Conservation (phyloP, 1,284 basidiomycete genomes). For the Agroathelia rolfsii region DNA sequence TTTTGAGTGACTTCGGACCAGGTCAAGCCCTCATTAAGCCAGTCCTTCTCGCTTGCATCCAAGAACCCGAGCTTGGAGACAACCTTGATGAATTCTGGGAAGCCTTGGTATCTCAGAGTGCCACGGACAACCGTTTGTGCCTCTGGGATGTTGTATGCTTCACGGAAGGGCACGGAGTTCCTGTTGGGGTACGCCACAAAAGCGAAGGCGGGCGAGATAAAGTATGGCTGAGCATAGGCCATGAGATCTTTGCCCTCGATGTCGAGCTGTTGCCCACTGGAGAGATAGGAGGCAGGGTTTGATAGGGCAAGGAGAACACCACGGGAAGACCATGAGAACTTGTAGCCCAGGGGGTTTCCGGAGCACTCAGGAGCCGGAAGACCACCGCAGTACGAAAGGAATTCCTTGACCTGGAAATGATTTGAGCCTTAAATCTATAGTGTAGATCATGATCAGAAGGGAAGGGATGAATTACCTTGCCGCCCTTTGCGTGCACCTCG, state of each 20-base stretch:
- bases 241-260: conserved; percentile 73
- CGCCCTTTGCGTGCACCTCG: conserved; percentile 89
- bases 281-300: conserved; percentile 83
- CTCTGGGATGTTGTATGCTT: conserved; percentile 88
- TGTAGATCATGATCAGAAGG: not conserved
- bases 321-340: conserved; percentile 98
- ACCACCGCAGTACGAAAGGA: conserved; percentile 95
- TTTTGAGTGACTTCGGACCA: conserved; percentile 82
- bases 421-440: conserved; percentile 8
- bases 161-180: conserved; percentile 83
- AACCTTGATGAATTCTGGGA: conserved; percentile 92
- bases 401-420: conserved; percentile 68
- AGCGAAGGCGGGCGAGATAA: conserved; percentile 90
- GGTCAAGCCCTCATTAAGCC: conserved; percentile 64
- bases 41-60: conserved; percentile 68
- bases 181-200: conserved; percentile 98
- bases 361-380: conserved; percentile 87
- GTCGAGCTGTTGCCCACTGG: conserved; percentile 53
- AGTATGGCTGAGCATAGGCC: conserved; percentile 86
- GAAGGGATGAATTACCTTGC: conserved; percentile 52
- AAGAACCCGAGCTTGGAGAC: conserved; percentile 89
- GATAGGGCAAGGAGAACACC: conserved; percentile 93
- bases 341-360: conserved; percentile 96
- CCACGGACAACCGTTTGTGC: conserved; percentile 89
- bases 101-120: conserved; percentile 93